Evolutionary conservation across 257 asterid genomes (phyloP), one percentile per base, ranked within the genome.

Genomic region (Petunia secreta): DNA sequence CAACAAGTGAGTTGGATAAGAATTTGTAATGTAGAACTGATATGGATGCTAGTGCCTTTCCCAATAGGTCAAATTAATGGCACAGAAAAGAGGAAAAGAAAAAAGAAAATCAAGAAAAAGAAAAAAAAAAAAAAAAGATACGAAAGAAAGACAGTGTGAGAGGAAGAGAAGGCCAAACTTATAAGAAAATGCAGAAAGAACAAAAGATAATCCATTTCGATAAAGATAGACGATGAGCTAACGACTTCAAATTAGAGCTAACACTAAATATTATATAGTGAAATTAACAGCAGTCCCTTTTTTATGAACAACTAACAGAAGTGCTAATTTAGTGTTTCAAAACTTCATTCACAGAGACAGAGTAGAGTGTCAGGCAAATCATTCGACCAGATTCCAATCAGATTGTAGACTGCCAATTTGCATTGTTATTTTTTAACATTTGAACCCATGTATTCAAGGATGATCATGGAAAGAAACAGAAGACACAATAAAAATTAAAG

Each of bases 31-130:
- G 36, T 36, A 73, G 44, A 34, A 50, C 77, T 69, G 77, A 50
- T 52, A 73, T 1, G 44, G 78, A 50, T 73, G 55, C 78, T 40
- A 50, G 36, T 6, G 46, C 44, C 78, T 36, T 62, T 41, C 46
- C 36, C 44, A 13, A 73, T 48, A 73, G 78, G 60, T 50, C 78
- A 73, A 73, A 50, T 6, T 11, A 48, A 73, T 50, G 50, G 78
- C 37, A 73, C 41, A 73, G 8, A 50, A 13, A 48, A 38, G 41
- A 46, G 9, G 9, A 39, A 69, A 69, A 66, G 9, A 13, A 50
- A 50, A 58, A 71, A 43, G 48, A 73, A 34, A 34, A 50, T 50
- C 48, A 50, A 34, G 43, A 5, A 71, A 63, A 9, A 36, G 36
- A 6, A 34, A 73, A 34, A 62, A 52, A 52, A 9, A 50, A 9